Base-by-base conservation (phyloP, 2,329 filamentous ascomycete genomes). In the Fusarium staphyleae region DNA sequence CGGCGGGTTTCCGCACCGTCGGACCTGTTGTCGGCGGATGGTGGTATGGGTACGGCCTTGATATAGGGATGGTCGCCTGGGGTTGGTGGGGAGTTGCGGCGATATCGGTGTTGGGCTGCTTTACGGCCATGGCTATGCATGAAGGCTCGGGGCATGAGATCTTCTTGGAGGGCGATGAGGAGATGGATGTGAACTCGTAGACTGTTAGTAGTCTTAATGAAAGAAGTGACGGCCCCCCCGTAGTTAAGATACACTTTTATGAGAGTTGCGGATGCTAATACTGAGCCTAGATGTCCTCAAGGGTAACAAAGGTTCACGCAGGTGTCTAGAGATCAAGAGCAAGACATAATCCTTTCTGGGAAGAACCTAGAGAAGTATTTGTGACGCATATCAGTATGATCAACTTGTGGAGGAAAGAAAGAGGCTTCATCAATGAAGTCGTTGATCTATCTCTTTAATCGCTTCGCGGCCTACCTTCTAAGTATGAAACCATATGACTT, bases 111-210 rank as follows among this genome's bases (percentile, higher is more conserved):
- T 45, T 84, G 5, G 85, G 85, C 0, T 88, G 84, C 69, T 68
- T 78, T 3, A 78, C 85, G 10, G 80, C 83, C 2, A 81, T 85
- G 71, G 78, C 80, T 50, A 83, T 89, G n/a, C 77, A 84, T 30
- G 87, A 90, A 63, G 87, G 86, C 0, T 81, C 74, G 54, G 85
- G 85, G 2, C 84, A 87, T 69, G 84, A 87, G 70, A 80, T 84
- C 19, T 72, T 79, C 44, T 66, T 85, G 6, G 77, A 81, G 6
- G 79, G 74, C 1, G 79, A 82, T 41, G 70, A 71, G 3, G 58
- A 68, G n/a, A 49, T 57, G 52, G 52, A 50, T 24, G 28, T 43
- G n/a, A 33, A 54, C 5, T 53, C 24, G 10, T 48, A 35, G 12
- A 24, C 8, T 24, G 22, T 5, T 24, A 30, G 28, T n/a, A 30